Evolutionary conservation across 306 rosid genomes (phyloP).

Genomic region (Hippophae rhamnoides): DNA sequence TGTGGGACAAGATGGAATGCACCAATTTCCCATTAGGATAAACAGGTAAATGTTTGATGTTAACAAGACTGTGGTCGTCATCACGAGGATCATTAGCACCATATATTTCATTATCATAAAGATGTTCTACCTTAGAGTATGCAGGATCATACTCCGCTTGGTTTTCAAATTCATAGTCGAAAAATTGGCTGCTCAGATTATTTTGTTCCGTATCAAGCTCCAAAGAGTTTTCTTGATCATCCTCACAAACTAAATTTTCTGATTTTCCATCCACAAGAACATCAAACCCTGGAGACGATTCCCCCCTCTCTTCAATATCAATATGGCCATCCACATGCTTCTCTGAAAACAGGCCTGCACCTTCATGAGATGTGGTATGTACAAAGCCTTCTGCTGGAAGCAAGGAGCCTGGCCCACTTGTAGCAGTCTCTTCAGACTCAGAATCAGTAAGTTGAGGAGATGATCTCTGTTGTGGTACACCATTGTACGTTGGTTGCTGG

Average conservation of each 20-base stretch:
- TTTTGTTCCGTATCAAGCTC: conserved; percentile 31
- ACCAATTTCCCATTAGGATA: conserved; percentile 31
- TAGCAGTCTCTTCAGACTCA: conserved; percentile 35
- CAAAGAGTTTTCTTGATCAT: conserved; percentile 36
- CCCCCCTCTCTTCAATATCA: conserved; percentile 62
- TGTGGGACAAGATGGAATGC: conserved; percentile 40
- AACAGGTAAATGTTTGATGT: conserved; percentile 24
- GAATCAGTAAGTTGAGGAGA: conserved; percentile 23
- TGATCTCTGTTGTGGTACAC: conserved; percentile 21
- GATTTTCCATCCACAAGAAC: conserved; percentile 62
- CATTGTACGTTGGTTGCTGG: conserved; percentile 21
- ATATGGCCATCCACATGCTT: conserved; percentile 36
- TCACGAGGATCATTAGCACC: conserved; percentile 28
- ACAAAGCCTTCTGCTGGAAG: conserved; percentile 28
- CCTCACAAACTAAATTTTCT: conserved; percentile 34
- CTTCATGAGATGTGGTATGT: conserved; percentile 23
- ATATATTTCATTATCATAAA: conserved; percentile 31
- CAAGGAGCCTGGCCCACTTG: conserved; percentile 26
- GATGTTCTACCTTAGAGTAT: conserved; percentile 35
- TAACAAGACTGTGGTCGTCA: conserved; percentile 20
- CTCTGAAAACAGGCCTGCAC: conserved; percentile 42
- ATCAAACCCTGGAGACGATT: conserved; percentile 83
- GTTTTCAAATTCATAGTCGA: conserved; percentile 37
- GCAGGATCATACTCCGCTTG: conserved; percentile 32
- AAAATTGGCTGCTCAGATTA: conserved; percentile 31